These are phyloP conservation scores for Zygosaccharomyces pseudobailii DNA, from an alignment of 1,139 yeast species.

Conservation along the genomic window DNA sequence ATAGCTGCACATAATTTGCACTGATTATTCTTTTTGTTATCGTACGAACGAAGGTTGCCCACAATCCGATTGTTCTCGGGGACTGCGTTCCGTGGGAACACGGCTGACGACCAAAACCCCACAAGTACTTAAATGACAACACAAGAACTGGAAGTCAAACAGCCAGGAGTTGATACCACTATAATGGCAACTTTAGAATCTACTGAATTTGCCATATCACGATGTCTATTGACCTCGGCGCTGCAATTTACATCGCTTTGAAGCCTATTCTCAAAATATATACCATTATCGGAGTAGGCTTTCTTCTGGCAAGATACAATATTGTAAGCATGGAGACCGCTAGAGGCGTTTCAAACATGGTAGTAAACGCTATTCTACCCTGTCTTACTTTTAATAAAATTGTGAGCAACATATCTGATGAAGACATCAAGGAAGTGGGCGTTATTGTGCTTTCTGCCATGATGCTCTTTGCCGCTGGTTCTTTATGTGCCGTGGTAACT, in stretches of 20 bases:
- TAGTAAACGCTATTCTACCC: slow-evolving; percentile 71
- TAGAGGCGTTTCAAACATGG: slow-evolving; percentile 65
- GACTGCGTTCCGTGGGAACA: neutral
- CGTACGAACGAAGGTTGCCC: no score
- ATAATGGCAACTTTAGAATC: no score
- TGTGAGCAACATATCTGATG: slow-evolving; percentile 61
- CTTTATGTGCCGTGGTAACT: slow-evolving; percentile 38
- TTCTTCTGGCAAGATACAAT: slow-evolving; percentile 56
- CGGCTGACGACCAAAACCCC: neutral
- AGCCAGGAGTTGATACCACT: no score
- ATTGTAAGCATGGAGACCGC: slow-evolving; percentile 70
- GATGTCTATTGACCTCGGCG: slow-evolving; percentile 47
- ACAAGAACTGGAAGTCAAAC: neutral
- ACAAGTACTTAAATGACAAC: neutral
- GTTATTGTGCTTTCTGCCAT: slow-evolving; percentile 62
- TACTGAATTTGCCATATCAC: no score
- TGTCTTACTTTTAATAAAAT: slow-evolving; percentile 74
- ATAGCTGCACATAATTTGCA: neutral
- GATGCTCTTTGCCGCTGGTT: slow-evolving; percentile 50
- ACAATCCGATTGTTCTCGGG: no score
- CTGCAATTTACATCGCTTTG: slow-evolving; percentile 70
- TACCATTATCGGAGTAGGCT: slow-evolving; percentile 68
- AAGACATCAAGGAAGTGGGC: slow-evolving; percentile 72
- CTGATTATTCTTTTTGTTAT: no score
- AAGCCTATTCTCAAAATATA: slow-evolving; percentile 88